Evolutionary conservation across 768 basidiomycete genomes (phyloP).

Genomic region (Mycena indigotica): DNA sequence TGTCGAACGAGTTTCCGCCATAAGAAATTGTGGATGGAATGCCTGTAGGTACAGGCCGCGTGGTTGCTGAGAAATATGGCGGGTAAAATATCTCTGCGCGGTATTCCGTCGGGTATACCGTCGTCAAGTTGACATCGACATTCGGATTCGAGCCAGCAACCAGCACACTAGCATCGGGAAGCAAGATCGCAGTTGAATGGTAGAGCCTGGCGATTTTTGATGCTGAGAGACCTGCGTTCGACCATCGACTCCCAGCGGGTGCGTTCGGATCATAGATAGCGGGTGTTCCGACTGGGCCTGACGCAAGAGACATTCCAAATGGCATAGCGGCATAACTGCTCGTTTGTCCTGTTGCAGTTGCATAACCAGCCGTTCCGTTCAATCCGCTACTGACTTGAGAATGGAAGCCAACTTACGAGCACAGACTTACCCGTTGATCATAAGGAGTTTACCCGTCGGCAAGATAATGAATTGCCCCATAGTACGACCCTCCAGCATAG

Average conservation of each 20-base stretch:
- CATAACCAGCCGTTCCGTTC: slow-evolving; percentile 90
- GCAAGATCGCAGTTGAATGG: slow-evolving; percentile 88
- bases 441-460: slow-evolving; percentile 74
- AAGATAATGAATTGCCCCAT: slow-evolving; percentile 94
- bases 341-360: slow-evolving; percentile 56
- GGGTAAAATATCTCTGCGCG: slow-evolving; percentile 91
- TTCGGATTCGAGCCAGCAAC: slow-evolving; percentile 95
- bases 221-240: slow-evolving; percentile 59
- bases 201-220: slow-evolving; percentile 81
- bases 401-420: not conserved
- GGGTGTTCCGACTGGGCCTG: slow-evolving; percentile 78
- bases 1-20: slow-evolving; percentile 79
- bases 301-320: slow-evolving; percentile 70
- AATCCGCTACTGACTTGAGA: slow-evolving; percentile 41
- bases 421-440: slow-evolving; percentile 60
- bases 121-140: slow-evolving; percentile 70
- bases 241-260: slow-evolving; percentile 73
- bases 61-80: slow-evolving; percentile 71
- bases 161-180: slow-evolving; percentile 84
- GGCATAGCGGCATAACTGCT: slow-evolving; percentile 57
- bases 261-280: slow-evolving; percentile 81
- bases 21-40: slow-evolving; percentile 79
- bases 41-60: slow-evolving; percentile 70
- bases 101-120: slow-evolving; percentile 75
- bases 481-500: slow-evolving; percentile 72